These are phyloP conservation scores for Rhynchospora breviuscula DNA, from an alignment of 176 grass and related monocot species.

Conservation along the genomic window DNA sequence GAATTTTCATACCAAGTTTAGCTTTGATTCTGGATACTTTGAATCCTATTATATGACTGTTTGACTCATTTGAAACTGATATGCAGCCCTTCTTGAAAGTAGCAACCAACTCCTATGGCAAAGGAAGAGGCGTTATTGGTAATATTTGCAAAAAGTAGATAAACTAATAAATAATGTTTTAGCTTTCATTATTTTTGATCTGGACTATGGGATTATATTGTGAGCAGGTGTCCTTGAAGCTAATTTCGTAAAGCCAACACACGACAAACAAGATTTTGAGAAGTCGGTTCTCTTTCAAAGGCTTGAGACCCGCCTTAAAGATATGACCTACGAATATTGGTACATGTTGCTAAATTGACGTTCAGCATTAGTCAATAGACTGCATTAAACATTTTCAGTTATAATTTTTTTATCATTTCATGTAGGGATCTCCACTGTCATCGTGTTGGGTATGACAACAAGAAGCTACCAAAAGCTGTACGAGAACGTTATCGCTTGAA, in stretches of 20 bases:
- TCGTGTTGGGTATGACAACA: slow-evolving; percentile 79
- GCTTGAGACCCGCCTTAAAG: slow-evolving; percentile 88
- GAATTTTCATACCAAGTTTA: background rate
- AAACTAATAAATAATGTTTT: background rate
- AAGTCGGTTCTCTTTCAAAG: slow-evolving; percentile 90
- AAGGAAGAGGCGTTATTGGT: slow-evolving; percentile 94
- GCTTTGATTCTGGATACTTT: background rate
- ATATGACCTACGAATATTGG: slow-evolving; percentile 99
- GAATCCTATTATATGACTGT: background rate
- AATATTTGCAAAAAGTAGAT: slow-evolving; percentile 25
- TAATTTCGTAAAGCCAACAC: slow-evolving; percentile 91
- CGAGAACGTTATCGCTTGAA: slow-evolving; percentile 28
- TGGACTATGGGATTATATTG: background rate
- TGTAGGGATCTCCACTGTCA: slow-evolving; percentile 78
- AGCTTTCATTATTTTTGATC: background rate
- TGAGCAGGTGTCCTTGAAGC: slow-evolving; percentile 75
- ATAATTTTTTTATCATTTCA: background rate
- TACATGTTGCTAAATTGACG: slow-evolving; percentile 27
- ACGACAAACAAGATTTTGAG: slow-evolving; percentile 99
- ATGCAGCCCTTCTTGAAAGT: slow-evolving; percentile 95
- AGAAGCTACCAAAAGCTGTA: slow-evolving; percentile 50
- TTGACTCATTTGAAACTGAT: slow-evolving; percentile 12
- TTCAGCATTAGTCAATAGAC: background rate
- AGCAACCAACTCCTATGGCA: slow-evolving; percentile 86
- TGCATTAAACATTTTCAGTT: background rate